Conservation (phyloP, 1,284 basidiomycete genomes). For the Afroboletus lepidellus region DNA sequence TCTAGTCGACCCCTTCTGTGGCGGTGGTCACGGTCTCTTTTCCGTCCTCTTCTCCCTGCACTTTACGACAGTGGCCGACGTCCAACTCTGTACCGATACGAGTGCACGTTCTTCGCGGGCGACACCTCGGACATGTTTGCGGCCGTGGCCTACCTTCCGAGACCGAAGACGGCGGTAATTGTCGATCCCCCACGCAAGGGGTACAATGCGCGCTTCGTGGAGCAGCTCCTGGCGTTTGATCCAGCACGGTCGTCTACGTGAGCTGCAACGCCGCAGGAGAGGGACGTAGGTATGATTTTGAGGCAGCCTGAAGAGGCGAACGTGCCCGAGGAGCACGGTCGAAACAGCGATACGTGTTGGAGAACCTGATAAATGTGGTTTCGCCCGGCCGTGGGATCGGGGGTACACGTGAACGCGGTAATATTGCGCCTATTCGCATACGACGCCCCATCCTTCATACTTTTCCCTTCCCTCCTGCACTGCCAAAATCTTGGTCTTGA, state of each 20-base stretch:
- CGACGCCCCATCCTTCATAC: constrained; percentile 54
- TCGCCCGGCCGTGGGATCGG: too few species aligned
- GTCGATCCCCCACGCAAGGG: constrained; percentile 92
- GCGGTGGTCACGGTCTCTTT: constrained; percentile 90
- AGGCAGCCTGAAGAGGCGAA: too few species aligned
- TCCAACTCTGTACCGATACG: constrained; percentile 80
- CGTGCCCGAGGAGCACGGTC: constrained; percentile 23
- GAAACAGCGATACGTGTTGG: constrained; percentile 56
- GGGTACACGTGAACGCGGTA: too few species aligned
- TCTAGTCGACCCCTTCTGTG: constrained; percentile 91
- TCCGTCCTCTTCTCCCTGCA: constrained; percentile 80
- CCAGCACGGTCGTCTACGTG: constrained; percentile 82
- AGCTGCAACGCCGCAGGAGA: constrained; percentile 92
- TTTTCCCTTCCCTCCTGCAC: constrained; percentile 64
- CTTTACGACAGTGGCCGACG: constrained; percentile 83
- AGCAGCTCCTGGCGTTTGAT: constrained; percentile 74
- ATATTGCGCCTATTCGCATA: constrained; percentile 10
- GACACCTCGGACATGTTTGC: constrained; percentile 70
- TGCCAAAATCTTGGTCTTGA: constrained; percentile 52
- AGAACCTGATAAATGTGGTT: constrained; percentile 74
- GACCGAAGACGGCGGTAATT: too few species aligned
- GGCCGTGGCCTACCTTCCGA: constrained; percentile 65
- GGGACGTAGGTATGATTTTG: constrained; percentile 79
- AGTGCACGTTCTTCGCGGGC: constrained; percentile 65
- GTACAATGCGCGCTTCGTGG: constrained; percentile 79